Percentiles rank a stretch among this genome's conserved stretches.
These are phyloP conservation scores for Diaporthe citrichinensis DNA, from an alignment of 2,329 filamentous ascomycete genomes.

Conservation along the genomic window DNA sequence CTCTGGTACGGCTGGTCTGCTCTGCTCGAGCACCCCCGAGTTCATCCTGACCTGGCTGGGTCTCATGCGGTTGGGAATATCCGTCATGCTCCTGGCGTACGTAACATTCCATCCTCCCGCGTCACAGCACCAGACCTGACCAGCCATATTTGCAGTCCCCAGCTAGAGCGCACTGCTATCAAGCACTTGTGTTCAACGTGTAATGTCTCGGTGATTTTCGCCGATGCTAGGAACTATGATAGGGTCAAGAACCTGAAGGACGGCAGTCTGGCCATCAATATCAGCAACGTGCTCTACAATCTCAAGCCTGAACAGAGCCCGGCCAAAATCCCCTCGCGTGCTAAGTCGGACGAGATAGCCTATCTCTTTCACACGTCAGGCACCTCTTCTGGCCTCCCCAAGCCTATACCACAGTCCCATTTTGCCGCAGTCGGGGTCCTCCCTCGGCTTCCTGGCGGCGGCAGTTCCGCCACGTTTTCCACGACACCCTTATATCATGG, in stretches of 20 bases:
- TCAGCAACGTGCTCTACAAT: constrained; percentile 42
- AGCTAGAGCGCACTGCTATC: constrained; percentile 61
- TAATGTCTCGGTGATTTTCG: constrained; percentile 58
- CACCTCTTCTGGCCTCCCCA: constrained; percentile 74
- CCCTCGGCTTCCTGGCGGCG: constrained; percentile 57
- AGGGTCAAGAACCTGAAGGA: constrained; percentile 26
- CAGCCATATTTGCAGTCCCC: constrained; percentile 55
- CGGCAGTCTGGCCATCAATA: constrained; percentile 39
- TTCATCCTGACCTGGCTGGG: constrained; percentile 74
- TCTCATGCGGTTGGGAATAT: constrained; percentile 67
- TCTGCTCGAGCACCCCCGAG: constrained; percentile 69
- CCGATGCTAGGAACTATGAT: constrained; percentile 54
- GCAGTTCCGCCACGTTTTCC: constrained; percentile 68
- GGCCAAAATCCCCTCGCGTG: background rate
- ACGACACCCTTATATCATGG: constrained; percentile 78
- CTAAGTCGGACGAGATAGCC: constrained; percentile 56
- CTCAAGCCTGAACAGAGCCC: constrained; percentile 26
- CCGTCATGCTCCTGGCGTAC: constrained; percentile 70
- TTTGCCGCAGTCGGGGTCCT: constrained; percentile 68
- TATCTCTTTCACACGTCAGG: constrained; percentile 76
- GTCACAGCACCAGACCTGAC: constrained; percentile 16
- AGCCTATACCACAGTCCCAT: constrained; percentile 73
- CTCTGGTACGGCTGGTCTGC: constrained; percentile 58
- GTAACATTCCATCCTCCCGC: constrained; percentile 40
- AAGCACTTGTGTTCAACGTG: constrained; percentile 66